Evolutionary conservation across 495 filamentous ascomycete genomes (phyloP), one percentile per base, ranked within the genome.

Genomic region (Lophiostoma macrostomum): DNA sequence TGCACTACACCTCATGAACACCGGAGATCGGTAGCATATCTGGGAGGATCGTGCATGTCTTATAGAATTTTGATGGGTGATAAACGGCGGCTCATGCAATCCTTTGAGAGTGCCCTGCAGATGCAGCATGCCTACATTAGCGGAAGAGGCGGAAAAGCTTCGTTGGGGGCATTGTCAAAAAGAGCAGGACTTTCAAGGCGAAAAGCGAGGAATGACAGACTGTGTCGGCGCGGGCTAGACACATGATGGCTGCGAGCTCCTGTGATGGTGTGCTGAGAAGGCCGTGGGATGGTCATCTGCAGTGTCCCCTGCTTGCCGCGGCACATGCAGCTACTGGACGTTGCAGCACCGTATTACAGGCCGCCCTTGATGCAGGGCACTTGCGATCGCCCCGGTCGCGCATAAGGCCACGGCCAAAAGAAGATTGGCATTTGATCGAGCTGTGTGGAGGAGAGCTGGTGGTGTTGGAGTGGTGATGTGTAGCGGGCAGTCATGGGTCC

Each of bases 101-200:
- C 42, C 14, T 39, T 29, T 34, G 32, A n/a, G 41, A 37, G 31
- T 24, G 40, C 31, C 48, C 22, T 53, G 49, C 35, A 54, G 29
- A 14, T 58, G 53, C 59, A 48, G 41, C 47, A 41, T 28, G 24
- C 46, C 25, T 50, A 58, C 53, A 52, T 36, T 55, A 51, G 50
- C 60, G 60, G 60, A 63, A 19, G 60, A 29, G 55, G 56, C 53
- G 40, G 60, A 46, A 50, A 63, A 63, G 60, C 60, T 59, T 59
- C 58, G 50, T 50, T 56, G 43, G 48, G n/a, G n/a, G 56, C 43
- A 41, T 23, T 8, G 55, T 49, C 41, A 5, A 41, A 53, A 49
- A 44, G 42, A 22, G 49, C 18, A 50, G 27, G 14, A 50, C 23
- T 46, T 54, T 35, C 41, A 62, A 50, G 53, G 46, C 48, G 42